Percentiles rank a stretch among this genome's conserved stretches.
phyloP scores from a whole-genome alignment of 169 alveolate genomes.

The Plasmodium falciparum region DNA sequence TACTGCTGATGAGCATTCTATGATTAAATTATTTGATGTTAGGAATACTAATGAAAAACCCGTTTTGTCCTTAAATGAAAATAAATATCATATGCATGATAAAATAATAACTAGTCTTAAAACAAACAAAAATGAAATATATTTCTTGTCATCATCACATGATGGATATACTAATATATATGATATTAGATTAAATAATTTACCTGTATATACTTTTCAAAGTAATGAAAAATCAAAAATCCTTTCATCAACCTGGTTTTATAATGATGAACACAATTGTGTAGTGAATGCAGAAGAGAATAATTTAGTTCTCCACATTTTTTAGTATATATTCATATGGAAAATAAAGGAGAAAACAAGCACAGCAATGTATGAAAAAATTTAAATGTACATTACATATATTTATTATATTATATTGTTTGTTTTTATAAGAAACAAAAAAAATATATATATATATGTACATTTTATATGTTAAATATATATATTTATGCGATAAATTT shows the following conservation, averaged over 20 bases:
- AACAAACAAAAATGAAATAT: conserved; percentile 44
- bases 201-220: conserved; percentile 59
- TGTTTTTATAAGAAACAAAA: too few relatives aligned
- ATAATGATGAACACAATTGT: conserved; percentile 10
- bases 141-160: conserved; percentile 65
- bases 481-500: too few relatives aligned
- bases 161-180: conserved; percentile 69
- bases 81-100: conserved; percentile 71
- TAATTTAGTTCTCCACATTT: conserved; percentile 32
- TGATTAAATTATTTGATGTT: conserved; percentile 66
- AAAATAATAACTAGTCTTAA: conserved; percentile 49
- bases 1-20: conserved; percentile 65
- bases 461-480: too few relatives aligned
- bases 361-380: too few relatives aligned
- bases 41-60: conserved; percentile 38
- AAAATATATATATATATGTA: too few relatives aligned
- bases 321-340: conserved; percentile 7
- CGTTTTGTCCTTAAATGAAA: conserved; percentile 40
- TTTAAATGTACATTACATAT: neutral
- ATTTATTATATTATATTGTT: too few relatives aligned
- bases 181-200: conserved; percentile 59
- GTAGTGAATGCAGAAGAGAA: conserved; percentile 53
- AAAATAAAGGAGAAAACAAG: too few relatives aligned
- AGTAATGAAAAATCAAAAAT: conserved; percentile 50
- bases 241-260: conserved; percentile 64